These are phyloP conservation scores for Graphium sp. DNA, from an alignment of 2,329 filamentous ascomycete species.

Conservation along the genomic window DNA sequence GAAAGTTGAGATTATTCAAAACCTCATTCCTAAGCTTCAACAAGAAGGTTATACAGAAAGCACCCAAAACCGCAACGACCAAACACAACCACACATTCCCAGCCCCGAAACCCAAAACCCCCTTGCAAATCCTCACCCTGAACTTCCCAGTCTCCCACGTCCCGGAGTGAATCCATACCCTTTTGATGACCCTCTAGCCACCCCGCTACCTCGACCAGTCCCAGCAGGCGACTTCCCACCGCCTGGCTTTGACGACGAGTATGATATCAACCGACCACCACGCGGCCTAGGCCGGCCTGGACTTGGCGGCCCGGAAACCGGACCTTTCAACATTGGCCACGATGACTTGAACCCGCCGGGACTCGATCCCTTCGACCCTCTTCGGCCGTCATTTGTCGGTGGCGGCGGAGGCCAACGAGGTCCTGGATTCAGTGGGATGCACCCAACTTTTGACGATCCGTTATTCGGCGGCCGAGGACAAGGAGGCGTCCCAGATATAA, in stretches of 20 bases:
- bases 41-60: constrained; percentile 55
- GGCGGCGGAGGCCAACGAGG: constrained; percentile 33
- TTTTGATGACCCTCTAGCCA: constrained; percentile 44
- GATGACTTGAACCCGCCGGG: constrained; percentile 79
- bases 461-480: constrained; percentile 19
- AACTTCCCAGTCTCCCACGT: no score
- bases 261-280: constrained; percentile 58
- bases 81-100: constrained; percentile 5
- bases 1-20: constrained; percentile 69
- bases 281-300: constrained; percentile 20
- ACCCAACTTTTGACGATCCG: constrained; percentile 82
- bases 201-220: constrained; percentile 21
- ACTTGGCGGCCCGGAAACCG: constrained; percentile 22
- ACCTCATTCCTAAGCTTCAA: constrained; percentile 58
- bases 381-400: constrained; percentile 49
- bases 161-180: constrained; percentile 58
- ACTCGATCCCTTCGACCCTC: constrained; percentile 69
- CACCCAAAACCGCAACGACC: not conserved
- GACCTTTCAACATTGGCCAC: constrained; percentile 59
- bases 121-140: constrained; percentile 37
- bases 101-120: constrained; percentile 34
- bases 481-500: constrained; percentile 19
- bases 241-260: constrained; percentile 86
- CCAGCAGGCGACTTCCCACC: constrained; percentile 65
- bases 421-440: constrained; percentile 66